Evolutionary conservation across 2,329 filamentous ascomycete species (phyloP).

Genomic region (Verticillium dahliae): DNA sequence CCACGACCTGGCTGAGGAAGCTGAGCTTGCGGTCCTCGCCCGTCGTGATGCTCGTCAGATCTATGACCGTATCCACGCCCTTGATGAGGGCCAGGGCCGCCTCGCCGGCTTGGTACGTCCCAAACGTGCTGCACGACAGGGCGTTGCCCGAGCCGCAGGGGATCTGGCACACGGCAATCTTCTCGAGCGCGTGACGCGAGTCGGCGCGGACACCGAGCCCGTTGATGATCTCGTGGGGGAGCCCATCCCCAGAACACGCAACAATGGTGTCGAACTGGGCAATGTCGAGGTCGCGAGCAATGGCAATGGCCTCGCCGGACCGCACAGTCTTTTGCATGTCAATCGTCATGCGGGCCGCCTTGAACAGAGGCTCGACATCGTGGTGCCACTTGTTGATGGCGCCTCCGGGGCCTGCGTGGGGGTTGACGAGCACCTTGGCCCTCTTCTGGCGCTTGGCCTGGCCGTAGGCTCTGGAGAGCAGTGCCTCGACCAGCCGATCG

Average conservation of each 20-base stretch:
- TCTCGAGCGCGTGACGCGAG: conserved; percentile 65
- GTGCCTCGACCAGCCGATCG: conserved; percentile 53
- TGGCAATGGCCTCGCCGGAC: conserved; percentile 70
- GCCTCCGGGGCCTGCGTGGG: conserved; percentile 75
- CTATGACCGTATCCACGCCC: conserved; percentile 74
- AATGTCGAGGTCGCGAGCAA: conserved; percentile 70
- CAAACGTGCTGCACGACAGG: conserved; percentile 83
- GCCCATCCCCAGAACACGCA: conserved; percentile 85
- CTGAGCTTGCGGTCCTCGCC: conserved; percentile 66
- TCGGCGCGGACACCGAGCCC: conserved; percentile 73
- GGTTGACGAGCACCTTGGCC: conserved; percentile 86
- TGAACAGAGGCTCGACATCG: conserved; percentile 75
- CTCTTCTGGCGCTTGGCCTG: conserved; percentile 62
- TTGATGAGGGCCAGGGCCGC: conserved; percentile 84
- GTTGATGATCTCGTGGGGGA: conserved; percentile 92
- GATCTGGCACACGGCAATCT: conserved; percentile 77
- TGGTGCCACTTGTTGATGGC: conserved; percentile 68
- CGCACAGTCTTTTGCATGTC: conserved; percentile 67
- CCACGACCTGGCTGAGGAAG: conserved; percentile 85
- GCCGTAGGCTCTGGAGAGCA: conserved; percentile 68
- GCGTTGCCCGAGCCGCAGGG: conserved; percentile 94
- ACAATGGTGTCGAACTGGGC: conserved; percentile 79
- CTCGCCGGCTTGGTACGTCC: conserved; percentile 66
- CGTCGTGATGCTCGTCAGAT: conserved; percentile 84
- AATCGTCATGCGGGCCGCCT: conserved; percentile 70